phyloP scores from a whole-genome alignment of 2,329 filamentous ascomycete genomes.

The Penicillium nordicum region DNA sequence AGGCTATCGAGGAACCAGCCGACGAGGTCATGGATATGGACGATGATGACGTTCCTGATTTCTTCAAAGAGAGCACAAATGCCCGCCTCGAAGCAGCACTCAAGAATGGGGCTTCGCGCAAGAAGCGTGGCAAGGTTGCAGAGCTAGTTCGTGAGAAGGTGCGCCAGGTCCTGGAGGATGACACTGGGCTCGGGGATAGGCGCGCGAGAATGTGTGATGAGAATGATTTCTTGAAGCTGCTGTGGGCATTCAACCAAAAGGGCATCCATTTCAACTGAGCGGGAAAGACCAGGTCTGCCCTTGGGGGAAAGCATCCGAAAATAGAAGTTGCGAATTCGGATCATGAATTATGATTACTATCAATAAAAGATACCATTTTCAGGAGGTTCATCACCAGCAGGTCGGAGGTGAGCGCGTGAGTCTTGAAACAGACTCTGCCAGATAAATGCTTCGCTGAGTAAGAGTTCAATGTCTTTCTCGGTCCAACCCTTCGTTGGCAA shows the following conservation, averaged over 20 bases:
- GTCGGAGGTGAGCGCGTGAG: slow-evolving; percentile 76
- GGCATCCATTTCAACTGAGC: slow-evolving; percentile 81
- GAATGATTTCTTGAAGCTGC: slow-evolving; percentile 79
- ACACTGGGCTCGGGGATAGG: slow-evolving; percentile 76
- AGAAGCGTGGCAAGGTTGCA: slow-evolving; percentile 74
- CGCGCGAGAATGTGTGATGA: slow-evolving; percentile 85
- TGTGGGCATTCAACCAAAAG: slow-evolving; percentile 83
- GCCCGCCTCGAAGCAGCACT: slow-evolving; percentile 39
- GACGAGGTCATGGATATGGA: slow-evolving; percentile 52
- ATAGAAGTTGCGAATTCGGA: slow-evolving; percentile 16
- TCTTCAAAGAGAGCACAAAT: slow-evolving; percentile 66
- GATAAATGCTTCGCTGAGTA: slow-evolving; percentile 95
- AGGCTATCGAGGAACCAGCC: slow-evolving; percentile 44
- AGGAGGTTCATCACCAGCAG: slow-evolving; percentile 34
- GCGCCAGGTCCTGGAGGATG: slow-evolving; percentile 74
- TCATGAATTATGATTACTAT: slow-evolving; percentile 35
- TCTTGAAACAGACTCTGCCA: slow-evolving; percentile 98
- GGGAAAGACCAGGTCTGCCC: slow-evolving; percentile 6
- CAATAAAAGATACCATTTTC: slow-evolving; percentile 36
- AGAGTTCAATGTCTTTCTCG: slow-evolving; percentile 93
- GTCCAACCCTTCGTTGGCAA: slow-evolving; percentile 92
- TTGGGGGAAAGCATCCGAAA: slow-evolving; percentile 5
- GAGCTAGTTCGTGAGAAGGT: slow-evolving; percentile 86
- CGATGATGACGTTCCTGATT: slow-evolving; percentile 69
- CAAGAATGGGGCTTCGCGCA: slow-evolving; percentile 53